phyloP scores from a whole-genome alignment of 1,139 yeast genomes.

The Waltiozyma sp. region DNA sequence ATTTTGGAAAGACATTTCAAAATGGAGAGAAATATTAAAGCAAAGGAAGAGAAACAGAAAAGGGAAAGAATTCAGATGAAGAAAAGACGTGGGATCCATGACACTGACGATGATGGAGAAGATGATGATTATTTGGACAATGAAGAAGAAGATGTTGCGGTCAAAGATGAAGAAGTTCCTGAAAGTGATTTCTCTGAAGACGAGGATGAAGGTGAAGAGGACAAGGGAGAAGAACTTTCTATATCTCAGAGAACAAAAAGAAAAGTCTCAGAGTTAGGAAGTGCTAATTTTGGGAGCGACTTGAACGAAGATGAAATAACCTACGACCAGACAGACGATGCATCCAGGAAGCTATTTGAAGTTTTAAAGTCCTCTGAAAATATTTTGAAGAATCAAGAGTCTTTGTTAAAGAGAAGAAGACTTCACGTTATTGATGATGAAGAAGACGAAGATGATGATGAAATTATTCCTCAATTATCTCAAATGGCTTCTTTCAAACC shows the following conservation, averaged over 20 bases:
- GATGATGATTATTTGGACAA: slow-evolving; percentile 5
- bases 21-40: slow-evolving; percentile 38
- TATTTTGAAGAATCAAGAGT: not conserved
- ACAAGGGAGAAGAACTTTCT: slow-evolving; percentile 11
- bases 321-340: slow-evolving; percentile 2
- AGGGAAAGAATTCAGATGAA: slow-evolving; percentile 14
- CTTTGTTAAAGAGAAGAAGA: slow-evolving; percentile 8
- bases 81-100: slow-evolving; percentile 7
- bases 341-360: not conserved
- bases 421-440: slow-evolving; percentile 8
- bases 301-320: slow-evolving; percentile 3
- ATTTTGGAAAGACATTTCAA: slow-evolving; percentile 54
- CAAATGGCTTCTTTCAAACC: slow-evolving; percentile 15
- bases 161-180: slow-evolving; percentile 11
- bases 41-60: slow-evolving; percentile 36
- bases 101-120: slow-evolving; percentile 13
- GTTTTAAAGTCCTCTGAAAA: not conserved
- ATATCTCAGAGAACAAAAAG: not conserved
- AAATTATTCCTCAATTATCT: slow-evolving; percentile 1
- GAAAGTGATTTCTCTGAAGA: slow-evolving; percentile 16
- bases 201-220: slow-evolving; percentile 12
- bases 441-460: slow-evolving; percentile 5
- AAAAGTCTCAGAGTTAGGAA: not conserved
- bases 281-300: not conserved
- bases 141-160: not conserved